Percentiles rank a stretch among this genome's conserved stretches.
Evolutionary conservation across 805 yeast species (phyloP).

Genomic region (Yarrowia hollandica): DNA sequence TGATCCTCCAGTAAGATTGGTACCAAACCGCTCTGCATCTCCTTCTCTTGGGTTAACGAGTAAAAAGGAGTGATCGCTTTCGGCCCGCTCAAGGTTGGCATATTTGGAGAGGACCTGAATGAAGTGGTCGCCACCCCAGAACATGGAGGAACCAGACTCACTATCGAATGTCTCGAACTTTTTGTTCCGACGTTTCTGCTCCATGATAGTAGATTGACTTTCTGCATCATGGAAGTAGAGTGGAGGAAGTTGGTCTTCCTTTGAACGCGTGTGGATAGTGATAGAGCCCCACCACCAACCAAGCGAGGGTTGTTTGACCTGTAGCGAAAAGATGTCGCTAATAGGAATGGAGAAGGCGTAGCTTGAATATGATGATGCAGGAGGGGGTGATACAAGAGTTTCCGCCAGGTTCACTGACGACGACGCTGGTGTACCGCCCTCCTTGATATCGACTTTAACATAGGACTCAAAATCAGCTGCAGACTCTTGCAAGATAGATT

Average conservation of each 20-base stretch:
- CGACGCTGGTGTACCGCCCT: slow-evolving; percentile 34
- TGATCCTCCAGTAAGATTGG: slow-evolving; percentile 53
- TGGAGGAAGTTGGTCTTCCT: slow-evolving; percentile 65
- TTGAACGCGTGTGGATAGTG: slow-evolving; percentile 62
- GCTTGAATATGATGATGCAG: slow-evolving; percentile 52
- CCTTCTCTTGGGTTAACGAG: slow-evolving; percentile 75
- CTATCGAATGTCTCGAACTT: slow-evolving; percentile 70
- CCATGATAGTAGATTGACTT: slow-evolving; percentile 67
- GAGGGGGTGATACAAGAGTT: slow-evolving; percentile 53
- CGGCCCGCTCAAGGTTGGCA: slow-evolving; percentile 65
- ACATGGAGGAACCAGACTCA: slow-evolving; percentile 50
- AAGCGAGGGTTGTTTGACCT: slow-evolving; percentile 75
- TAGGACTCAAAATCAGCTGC: slow-evolving; percentile 49
- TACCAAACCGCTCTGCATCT: slow-evolving; percentile 49
- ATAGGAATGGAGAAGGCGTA: slow-evolving; percentile 70
- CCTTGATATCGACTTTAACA: slow-evolving; percentile 52
- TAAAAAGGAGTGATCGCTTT: slow-evolving; percentile 68
- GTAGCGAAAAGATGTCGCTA: slow-evolving; percentile 69
- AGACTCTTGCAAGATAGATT: slow-evolving; percentile 45
- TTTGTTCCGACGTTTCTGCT: slow-evolving; percentile 58
- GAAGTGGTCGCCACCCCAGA: slow-evolving; percentile 92
- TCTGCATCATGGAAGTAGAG: slow-evolving; percentile 92
- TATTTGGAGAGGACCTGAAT: slow-evolving; percentile 53
- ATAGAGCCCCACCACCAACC: slow-evolving; percentile 95
- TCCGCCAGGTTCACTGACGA: slow-evolving; percentile 30